Base-by-base conservation (phyloP, 208 protist genomes). In the Leishmania tropica region DNA sequence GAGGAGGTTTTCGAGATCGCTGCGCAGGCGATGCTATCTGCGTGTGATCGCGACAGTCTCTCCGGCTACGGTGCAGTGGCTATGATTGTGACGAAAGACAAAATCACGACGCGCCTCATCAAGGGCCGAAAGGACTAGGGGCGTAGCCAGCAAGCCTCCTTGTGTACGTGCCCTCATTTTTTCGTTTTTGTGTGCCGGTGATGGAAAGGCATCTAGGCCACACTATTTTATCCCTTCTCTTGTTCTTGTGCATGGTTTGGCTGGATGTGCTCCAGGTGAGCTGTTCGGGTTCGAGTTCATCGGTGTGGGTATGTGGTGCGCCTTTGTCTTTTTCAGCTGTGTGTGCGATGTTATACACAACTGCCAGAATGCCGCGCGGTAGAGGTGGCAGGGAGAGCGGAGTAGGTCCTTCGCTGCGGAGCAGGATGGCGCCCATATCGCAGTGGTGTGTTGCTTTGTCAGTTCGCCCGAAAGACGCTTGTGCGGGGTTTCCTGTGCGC, bases 1-100 rank as follows among this genome's bases (percentile, higher is more conserved):
- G 99, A 99, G 75, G 98, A 99, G 76, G 91, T 99, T 15, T 99
- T 99, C 85, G 98, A 99, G 88, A 88, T 98, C 37, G 94, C 96
- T 21, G 93, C 95, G 11, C 97, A 98, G 93, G 95, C 97, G 56
- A 95, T 99, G 89, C 88, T 99, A 4, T 96, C 98, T 19, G 95
- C 98, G 37, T 93, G 99, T 68, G 99, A 99, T 85, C 95, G 99
- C 78, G 99, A 99, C 86, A 99, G 97, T 74, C 89, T 99, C 60
- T 98, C 96, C 67, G 99, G 99, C 75, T 99, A 99, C 94, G 99
- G 99, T 81, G 97, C 91, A 19, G 91, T 99, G 15, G 99, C 99
- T 7, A 90, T 95, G 78, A 90, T 98, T 68, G 92, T 98, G 17
- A 98, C 96, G 2, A 84, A 88, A 45, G 93, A 96, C 21, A 95